Evolutionary conservation across 2,329 filamentous ascomycete species (phyloP), one percentile per base, ranked within the genome.

Genomic region (Davidsoniella neocaledoniae): DNA sequence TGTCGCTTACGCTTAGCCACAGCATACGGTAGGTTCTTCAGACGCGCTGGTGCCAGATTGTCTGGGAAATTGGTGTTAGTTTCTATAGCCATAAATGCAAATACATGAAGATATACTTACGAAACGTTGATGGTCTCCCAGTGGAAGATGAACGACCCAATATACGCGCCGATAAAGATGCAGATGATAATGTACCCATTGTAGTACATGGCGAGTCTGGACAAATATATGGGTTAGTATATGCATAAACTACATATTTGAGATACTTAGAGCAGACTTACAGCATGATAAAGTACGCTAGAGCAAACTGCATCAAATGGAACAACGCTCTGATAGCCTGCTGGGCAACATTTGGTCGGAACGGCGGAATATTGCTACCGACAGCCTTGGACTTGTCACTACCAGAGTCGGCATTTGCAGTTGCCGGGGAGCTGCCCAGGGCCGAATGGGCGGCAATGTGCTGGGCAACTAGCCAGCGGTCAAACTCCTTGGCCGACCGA

Each of bases 241-340:
- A 3, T 29, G 19, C 19, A 10, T 9, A 25, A 37, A 5, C 3
- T 6, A 37, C 21, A 38, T 9, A 0, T 33, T 29, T 33, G 29
- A 10, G 12, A 9, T 9, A 6, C 19, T 37, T 1, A 16, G 1
- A 17, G n/a, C 12, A 36, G 33, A 56, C 63, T 57, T 60, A 64
- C 66, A 83, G 64, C 85, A 91, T 90, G 58, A 90, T 63, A 56
- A 90, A 77, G 61, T 90, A 91, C 2, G 82, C 83, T 1, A 86
- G 72, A 0, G 76, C 77, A 58, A 90, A 86, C 56, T 84, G 81
- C 3, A 77, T 50, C 65, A 79, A 77, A 57, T 88, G 82, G 17
- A 90, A 61, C 3, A 79, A 54, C 0, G 83, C 79, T 5, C 83
- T 73, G 3, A 82, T 60, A 0, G 72, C 65, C 59, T 90, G 84